These are phyloP conservation scores for Immersiella caudata DNA, from an alignment of 495 filamentous ascomycete species.

Conservation along the genomic window DNA sequence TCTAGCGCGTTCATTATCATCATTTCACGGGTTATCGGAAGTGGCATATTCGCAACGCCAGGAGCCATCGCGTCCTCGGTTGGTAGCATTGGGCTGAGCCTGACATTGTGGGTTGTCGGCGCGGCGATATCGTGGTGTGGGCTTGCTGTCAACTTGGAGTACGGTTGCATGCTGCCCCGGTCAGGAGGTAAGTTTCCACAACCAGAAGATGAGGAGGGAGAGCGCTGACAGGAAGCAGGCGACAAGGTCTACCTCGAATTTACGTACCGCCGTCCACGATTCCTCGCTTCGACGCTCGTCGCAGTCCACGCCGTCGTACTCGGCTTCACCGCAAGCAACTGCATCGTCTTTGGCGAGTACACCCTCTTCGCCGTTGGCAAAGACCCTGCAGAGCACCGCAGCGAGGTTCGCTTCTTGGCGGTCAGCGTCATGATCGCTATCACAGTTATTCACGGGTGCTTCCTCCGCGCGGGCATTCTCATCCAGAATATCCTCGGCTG, in stretches of 20 bases:
- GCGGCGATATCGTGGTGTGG: conserved; percentile 63
- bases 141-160: conserved; percentile 65
- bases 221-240: conserved; percentile 18
- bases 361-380: conserved; percentile 62
- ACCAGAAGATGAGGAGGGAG: neutral
- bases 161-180: conserved; percentile 71
- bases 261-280: conserved; percentile 68
- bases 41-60: conserved; percentile 75
- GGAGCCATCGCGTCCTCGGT: conserved; percentile 67
- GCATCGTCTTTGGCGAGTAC: conserved; percentile 72
- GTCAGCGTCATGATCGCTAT: conserved; percentile 63
- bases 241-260: conserved; percentile 77
- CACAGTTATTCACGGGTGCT: conserved; percentile 63
- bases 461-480: conserved; percentile 63
- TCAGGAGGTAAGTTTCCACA: neutral
- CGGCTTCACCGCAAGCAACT: conserved; percentile 71
- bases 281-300: conserved; percentile 68
- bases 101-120: conserved; percentile 67
- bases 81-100: conserved; percentile 67
- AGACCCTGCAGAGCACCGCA: conserved; percentile 41
- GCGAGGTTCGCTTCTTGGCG: conserved; percentile 60
- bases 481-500: conserved; percentile 69
- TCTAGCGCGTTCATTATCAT: conserved; percentile 73
- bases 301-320: conserved; percentile 69
- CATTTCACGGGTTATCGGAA: conserved; percentile 74